Base-by-base conservation (phyloP, 2,329 filamentous ascomycete genomes). In the Fusarium proliferatum region DNA sequence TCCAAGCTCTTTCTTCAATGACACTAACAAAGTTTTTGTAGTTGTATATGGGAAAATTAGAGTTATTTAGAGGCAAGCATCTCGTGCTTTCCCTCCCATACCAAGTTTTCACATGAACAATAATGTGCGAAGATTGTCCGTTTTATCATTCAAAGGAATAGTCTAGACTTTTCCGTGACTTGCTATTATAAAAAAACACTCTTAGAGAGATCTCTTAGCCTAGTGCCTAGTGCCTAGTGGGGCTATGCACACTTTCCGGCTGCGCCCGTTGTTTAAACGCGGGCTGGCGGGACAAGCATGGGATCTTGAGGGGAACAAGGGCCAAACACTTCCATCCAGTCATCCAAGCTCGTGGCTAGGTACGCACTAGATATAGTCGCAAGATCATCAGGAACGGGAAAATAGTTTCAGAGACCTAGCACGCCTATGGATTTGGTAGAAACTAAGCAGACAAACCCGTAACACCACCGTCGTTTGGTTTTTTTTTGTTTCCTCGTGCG, bases 321-420 rank as follows among this genome's bases (percentile, higher is more conserved):
- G 28, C n/a, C 19, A 34, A 62, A 11, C 45, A 52, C 36, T 48
- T 43, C 49, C 23, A 9, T 38, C 65, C 53, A 70, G 21, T 48
- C 60, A 42, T 21, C 38, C 39, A 42, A 56, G 33, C 67, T 48
- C 49, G 60, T 65, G 61, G 60, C 42, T 46, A 46, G 46, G 58
- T 26, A 17, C 13, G 45, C 45, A 30, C 45, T 48, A 48, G 26
- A 48, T 48, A n/a, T 48, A 57, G 48, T 56, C 67, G 64, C 49
- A 60, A 60, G 55, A 61, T 64, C 55, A 67, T 41, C 55, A 53
- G 65, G 63, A 61, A 67, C 55, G 33, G 28, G 13, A 66, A 30
- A 30, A 38, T 21, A 52, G 28, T 38, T 30, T 42, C 34, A 67
- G 36, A 33, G 30, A 42, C 42, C 33, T 39, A 42, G 17, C 28